Conservation (phyloP, 2,329 filamentous ascomycete species). For the Coleophoma eucalyptorum region DNA sequence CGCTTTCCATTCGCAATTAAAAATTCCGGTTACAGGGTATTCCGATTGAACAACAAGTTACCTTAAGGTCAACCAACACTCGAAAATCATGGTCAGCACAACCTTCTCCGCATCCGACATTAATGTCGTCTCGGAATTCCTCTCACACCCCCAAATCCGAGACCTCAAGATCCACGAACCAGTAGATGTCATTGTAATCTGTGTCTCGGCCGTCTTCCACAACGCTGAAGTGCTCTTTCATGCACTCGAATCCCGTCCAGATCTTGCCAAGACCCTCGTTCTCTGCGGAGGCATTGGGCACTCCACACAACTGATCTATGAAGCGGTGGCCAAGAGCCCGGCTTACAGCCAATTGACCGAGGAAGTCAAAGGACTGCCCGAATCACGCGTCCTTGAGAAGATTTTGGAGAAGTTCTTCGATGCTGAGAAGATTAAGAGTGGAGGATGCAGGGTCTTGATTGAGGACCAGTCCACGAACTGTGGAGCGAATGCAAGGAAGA, state of each 20-base stretch:
- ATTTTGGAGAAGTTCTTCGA: constrained; percentile 30
- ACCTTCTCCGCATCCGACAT: constrained; percentile 13
- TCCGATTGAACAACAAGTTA: too few relatives aligned
- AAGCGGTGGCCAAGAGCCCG: constrained; percentile 30
- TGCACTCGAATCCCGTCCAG: constrained; percentile 24
- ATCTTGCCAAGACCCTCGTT: constrained; percentile 30
- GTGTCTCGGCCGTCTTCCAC: constrained; percentile 33
- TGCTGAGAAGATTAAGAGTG: constrained; percentile 18
- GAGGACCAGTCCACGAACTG: constrained; percentile 43
- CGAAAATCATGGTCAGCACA: too few relatives aligned
- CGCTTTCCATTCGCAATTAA: too few relatives aligned
- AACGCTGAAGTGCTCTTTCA: constrained; percentile 31
- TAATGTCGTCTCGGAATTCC: constrained; percentile 26
- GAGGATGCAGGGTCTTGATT: constrained; percentile 29
- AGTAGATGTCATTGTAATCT: constrained; percentile 34
- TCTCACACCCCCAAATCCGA: constrained; percentile 23
- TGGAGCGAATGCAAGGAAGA: constrained; percentile 37
- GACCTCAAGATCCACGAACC: constrained; percentile 12
- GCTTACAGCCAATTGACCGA: constrained; percentile 21
- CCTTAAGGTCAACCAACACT: too few relatives aligned
- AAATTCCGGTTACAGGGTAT: too few relatives aligned
- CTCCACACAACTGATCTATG: constrained; percentile 37
- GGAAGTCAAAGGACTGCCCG: constrained; percentile 30
- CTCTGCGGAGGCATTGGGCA: constrained; percentile 42
- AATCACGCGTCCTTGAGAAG: constrained; percentile 33